Conservation (phyloP, 2,329 filamentous ascomycete species). For the Sporothrix globosa region DNA sequence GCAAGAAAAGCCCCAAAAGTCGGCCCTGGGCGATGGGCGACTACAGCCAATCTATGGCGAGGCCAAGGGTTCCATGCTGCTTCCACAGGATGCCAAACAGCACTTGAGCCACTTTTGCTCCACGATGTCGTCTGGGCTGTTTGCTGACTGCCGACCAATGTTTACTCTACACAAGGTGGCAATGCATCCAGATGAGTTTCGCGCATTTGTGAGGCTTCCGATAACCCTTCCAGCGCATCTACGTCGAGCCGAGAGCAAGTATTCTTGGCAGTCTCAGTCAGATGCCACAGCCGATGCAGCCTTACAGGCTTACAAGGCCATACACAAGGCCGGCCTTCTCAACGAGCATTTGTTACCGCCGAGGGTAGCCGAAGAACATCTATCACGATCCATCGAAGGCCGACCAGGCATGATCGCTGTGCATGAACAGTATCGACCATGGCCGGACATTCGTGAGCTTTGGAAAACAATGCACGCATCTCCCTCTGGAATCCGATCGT, state of each 20-base stretch:
- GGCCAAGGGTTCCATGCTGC: slow-evolving; percentile 64
- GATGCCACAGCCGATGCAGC: slow-evolving; percentile 79
- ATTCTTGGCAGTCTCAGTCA: slow-evolving; percentile 69
- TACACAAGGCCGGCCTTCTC: slow-evolving; percentile 72
- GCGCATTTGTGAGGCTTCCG: slow-evolving; percentile 71
- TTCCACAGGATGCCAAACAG: slow-evolving; percentile 71
- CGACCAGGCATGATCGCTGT: slow-evolving; percentile 46
- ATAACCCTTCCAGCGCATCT: slow-evolving; percentile 66
- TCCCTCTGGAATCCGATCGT: background rate
- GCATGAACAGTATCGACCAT: slow-evolving; percentile 51
- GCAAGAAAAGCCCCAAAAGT: slow-evolving; percentile 52
- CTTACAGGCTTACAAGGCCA: slow-evolving; percentile 73
- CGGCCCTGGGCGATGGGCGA: slow-evolving; percentile 44
- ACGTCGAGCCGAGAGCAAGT: slow-evolving; percentile 55
- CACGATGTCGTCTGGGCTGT: slow-evolving; percentile 59
- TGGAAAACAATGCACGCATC: slow-evolving; percentile 44
- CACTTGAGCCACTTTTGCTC: slow-evolving; percentile 84
- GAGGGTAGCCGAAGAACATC: slow-evolving; percentile 32
- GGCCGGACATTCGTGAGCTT: slow-evolving; percentile 48
- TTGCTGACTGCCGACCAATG: slow-evolving; percentile 67
- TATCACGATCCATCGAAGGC: slow-evolving; percentile 45
- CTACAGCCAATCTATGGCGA: slow-evolving; percentile 37
- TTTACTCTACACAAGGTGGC: slow-evolving; percentile 59
- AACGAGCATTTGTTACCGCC: slow-evolving; percentile 77
- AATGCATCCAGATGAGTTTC: slow-evolving; percentile 41